Evolutionary conservation across 805 yeast genomes (phyloP), one percentile per base, ranked within the genome.

Genomic region (Monosporozyma solicola): DNA sequence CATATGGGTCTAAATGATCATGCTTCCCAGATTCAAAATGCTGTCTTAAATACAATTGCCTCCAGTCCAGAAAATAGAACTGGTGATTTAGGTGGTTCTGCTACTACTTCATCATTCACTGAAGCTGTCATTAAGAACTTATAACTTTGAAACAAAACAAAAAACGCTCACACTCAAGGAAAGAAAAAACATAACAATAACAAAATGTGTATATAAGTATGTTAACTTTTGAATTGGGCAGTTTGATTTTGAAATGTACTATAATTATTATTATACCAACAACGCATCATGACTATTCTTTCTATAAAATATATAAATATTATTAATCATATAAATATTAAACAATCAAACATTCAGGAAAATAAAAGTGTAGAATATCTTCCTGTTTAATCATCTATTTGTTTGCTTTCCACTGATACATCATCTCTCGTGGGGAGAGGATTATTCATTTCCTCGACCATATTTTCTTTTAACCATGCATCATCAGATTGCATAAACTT

Each of bases 51-150:
- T 50, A 89, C 98, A 61, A 87, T 94, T 69, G 98, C 98, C 58
- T 87, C 96, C 49, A 97, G 97, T 64, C 82, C 90, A 61, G 94
- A 86, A 72, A 87, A 87, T 82, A 88, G 96, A 84, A 94, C 99
- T 61, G 89, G 89, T 72, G 99, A 92, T 73, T 51, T 61, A 76
- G 87, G 86, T 76, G 99, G 99, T 73, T 69, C 86, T 61, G 91
- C 99, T 58, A 66, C 94, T 57, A 94, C 98, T 65, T 61, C 80
- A 63, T 90, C 85, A 73, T 94, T 89, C 80, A 91, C 99, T 61
- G 83, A 87, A 72, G 85, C 91, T 75, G 95, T 94, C 65, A 91
- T 94, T 72, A 75, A 76, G 65, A 73, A 69, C 61, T 68, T 72
- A 57, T 64, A 58, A 15, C 9, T 31, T 20, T 31, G 27, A 48